Conservation (phyloP, 768 basidiomycete species). For the Russula brevipes region DNA sequence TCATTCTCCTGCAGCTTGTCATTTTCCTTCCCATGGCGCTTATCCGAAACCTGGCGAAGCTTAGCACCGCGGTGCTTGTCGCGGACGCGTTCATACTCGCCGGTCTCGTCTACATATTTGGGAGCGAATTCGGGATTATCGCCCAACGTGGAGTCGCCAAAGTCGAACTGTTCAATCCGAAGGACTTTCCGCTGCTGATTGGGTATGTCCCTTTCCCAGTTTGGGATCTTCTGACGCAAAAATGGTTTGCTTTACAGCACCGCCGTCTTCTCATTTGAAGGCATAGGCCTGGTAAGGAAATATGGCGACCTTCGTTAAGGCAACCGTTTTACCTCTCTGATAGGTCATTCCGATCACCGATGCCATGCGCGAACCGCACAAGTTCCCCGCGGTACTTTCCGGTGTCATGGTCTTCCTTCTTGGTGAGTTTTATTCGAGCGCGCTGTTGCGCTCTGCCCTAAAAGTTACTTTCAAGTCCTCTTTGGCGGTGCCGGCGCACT, state of each 20-base stretch:
- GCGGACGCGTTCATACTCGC: slow-evolving; percentile 94
- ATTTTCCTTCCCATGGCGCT: slow-evolving; percentile 88
- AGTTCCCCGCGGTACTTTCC: slow-evolving; percentile 83
- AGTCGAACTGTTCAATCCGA: slow-evolving; percentile 80
- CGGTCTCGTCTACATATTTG: slow-evolving; percentile 80
- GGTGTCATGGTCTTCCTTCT: slow-evolving; percentile 88
- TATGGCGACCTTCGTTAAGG: not conserved
- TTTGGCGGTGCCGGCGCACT: slow-evolving; percentile 87
- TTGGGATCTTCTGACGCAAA: not conserved
- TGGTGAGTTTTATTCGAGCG: slow-evolving; percentile 37
- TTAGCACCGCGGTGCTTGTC: slow-evolving; percentile 85
- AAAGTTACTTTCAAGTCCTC: slow-evolving; percentile 44
- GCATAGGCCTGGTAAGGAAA: slow-evolving; percentile 77
- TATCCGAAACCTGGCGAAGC: slow-evolving; percentile 89
- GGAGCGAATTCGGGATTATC: slow-evolving; percentile 75
- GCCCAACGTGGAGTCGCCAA: slow-evolving; percentile 65
- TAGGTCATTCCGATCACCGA: slow-evolving; percentile 94
- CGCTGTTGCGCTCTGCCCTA: not conserved
- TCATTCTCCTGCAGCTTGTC: slow-evolving; percentile 77
- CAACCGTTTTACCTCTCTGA: slow-evolving; percentile 2
- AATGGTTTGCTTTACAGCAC: slow-evolving; percentile 50
- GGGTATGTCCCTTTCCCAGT: slow-evolving; percentile 46
- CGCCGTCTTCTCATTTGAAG: slow-evolving; percentile 97
- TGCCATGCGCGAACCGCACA: slow-evolving; percentile 91
- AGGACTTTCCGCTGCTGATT: slow-evolving; percentile 86